A percentile compares a stretch with the other conserved stretches of the same genome.
phyloP scores from a whole-genome alignment of 495 filamentous ascomycete species.

The Acidiella bohemica region DNA sequence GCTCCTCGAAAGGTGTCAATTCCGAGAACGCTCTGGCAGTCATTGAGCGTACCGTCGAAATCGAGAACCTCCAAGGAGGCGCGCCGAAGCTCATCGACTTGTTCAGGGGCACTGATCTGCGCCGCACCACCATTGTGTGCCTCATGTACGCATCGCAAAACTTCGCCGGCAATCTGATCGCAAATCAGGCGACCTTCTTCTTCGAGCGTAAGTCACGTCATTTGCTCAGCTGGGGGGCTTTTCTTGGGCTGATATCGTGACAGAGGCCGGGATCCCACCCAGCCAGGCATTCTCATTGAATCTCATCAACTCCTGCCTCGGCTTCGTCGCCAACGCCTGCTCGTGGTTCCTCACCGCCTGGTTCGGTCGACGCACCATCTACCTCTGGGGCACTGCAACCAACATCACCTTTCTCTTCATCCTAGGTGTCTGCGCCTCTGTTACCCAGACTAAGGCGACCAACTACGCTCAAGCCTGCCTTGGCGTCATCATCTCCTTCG shows the following conservation, averaged over 20 bases:
- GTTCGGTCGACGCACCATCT: constrained; percentile 40
- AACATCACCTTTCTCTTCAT: constrained; percentile 28
- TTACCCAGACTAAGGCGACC: constrained; percentile 26
- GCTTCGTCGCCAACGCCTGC: constrained; percentile 38
- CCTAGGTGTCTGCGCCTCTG: constrained; percentile 37
- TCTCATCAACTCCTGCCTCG: constrained; percentile 39
- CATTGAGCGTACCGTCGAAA: constrained; percentile 69
- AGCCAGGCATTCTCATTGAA: constrained; percentile 39
- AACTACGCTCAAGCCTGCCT: constrained; percentile 38
- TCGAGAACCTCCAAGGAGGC: constrained; percentile 58
- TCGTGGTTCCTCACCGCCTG: constrained; percentile 40
- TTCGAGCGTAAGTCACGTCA: constrained; percentile 31
- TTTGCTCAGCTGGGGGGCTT: no score
- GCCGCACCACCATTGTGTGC: constrained; percentile 43
- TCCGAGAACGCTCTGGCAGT: constrained; percentile 68
- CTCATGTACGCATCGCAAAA: constrained; percentile 21
- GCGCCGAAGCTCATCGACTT: constrained; percentile 63
- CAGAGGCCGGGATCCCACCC: constrained; percentile 33
- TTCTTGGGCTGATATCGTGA: constrained; percentile 19
- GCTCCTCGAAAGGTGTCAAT: constrained; percentile 42
- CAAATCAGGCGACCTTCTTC: constrained; percentile 32
- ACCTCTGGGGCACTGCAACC: constrained; percentile 39
- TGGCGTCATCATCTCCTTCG: constrained; percentile 42
- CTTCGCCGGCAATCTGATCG: constrained; percentile 25
- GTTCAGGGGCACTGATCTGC: constrained; percentile 58